A percentile compares a stretch with the other conserved stretches of the same genome.
Evolutionary conservation across 345 rosid species (phyloP).

Genomic region (Cardamine resedifolia): DNA sequence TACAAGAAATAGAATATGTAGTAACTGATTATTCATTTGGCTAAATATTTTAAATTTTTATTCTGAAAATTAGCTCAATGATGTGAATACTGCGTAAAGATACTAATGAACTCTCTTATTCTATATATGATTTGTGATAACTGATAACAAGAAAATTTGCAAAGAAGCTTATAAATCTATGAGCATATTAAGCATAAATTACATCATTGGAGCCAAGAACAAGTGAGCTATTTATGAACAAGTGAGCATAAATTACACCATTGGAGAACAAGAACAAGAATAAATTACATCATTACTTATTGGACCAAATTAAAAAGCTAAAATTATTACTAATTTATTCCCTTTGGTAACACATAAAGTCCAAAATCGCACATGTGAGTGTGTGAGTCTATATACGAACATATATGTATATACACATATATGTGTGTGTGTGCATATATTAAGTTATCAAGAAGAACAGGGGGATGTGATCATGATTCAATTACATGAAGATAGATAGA

Average conservation of each 20-base stretch:
- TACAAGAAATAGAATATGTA: not conserved
- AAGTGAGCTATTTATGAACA: not conserved
- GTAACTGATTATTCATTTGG: not conserved
- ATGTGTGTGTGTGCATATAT: not conserved
- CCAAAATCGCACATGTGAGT: conserved; percentile 13
- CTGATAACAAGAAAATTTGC: conserved; percentile 7
- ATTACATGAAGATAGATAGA: conserved; percentile 18
- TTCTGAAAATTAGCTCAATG: not conserved
- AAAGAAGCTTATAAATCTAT: not conserved
- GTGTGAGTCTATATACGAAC: conserved; percentile 4
- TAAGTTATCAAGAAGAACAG: conserved; percentile 8
- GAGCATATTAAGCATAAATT: not conserved
- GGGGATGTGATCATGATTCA: conserved; percentile 12
- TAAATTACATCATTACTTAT: too few species aligned
- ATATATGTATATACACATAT: not conserved
- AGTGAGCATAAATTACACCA: too few species aligned
- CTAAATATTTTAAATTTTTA: not conserved
- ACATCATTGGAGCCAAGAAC: conserved; percentile 24
- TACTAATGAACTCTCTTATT: not conserved
- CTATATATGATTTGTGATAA: not conserved
- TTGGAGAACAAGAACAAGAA: too few species aligned
- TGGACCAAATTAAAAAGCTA: conserved; percentile 25
- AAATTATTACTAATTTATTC: conserved; percentile 2
- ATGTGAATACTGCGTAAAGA: conserved; percentile 3
- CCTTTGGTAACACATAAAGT: conserved; percentile 33